Base-by-base conservation (phyloP, 495 filamentous ascomycete genomes). In the Aspergillus coremiiformis region DNA sequence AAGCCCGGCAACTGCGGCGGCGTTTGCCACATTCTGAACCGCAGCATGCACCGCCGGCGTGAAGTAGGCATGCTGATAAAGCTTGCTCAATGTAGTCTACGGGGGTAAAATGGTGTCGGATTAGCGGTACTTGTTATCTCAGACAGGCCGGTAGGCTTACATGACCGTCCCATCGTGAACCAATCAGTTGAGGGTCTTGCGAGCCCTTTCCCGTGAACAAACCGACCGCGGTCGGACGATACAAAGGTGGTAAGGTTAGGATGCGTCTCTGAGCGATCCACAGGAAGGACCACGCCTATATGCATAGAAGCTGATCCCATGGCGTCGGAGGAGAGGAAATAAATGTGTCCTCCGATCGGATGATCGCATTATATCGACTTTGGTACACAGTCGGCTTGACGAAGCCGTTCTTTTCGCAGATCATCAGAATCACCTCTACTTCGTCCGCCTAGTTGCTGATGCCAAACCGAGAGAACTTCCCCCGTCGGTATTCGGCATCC, bases 301-400 rank as follows among this genome's bases (percentile, higher is more conserved):
- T 0, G 66, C 73, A 41, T 72, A 70, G 44, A 75, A 74, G 0
- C 64, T 52, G 14, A 80, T 78, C 2, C 57, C 61, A 42, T 77
- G 63, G 42, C 70, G 62, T 17, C 75, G 68, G 7, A 78, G 56
- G 9, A 71, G 51, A 1, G 73, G 72, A 41, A 80, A 64, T 5
- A 80, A 57, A 22, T 71, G 65, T 11, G 56, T 79, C 79, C n/a
- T 54, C 60, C 14, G 56, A 50, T 21, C 77, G 64, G 4, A 59
- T 60, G 30, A 77, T 49, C 6, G 66, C 55, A 39, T 73, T 72
- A 52, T 80, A 80, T 12, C 75, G 63, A 0, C 76, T 73, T 54
- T 82, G 75, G 48, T 76, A 80, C 17, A 76, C 66, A 6, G 56
- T 67, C 0, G 77, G 77, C 45, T 70, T 67, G 30, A 75, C 53